Evolutionary conservation across 2,329 filamentous ascomycete genomes (phyloP).

Genomic region (Fusarium illudens): DNA sequence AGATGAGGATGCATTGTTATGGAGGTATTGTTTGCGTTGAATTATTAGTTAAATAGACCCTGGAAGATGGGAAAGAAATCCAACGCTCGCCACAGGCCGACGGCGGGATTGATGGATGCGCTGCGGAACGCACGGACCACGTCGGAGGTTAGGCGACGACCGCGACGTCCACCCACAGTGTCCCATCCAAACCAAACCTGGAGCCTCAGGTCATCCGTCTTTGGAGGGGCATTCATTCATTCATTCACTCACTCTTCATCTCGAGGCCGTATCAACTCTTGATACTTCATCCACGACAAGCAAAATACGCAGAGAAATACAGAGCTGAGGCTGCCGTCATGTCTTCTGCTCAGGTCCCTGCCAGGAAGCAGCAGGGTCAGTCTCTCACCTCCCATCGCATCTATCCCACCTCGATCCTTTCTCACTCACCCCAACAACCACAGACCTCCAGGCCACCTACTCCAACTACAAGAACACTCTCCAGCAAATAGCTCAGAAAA

Average conservation of each 20-base stretch:
- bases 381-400: slow-evolving; percentile 2
- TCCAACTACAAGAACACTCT: slow-evolving; percentile 80
- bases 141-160: slow-evolving; percentile 24
- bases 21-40: slow-evolving; percentile 13
- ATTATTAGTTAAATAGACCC: slow-evolving; percentile 13
- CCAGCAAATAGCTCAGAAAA: slow-evolving; percentile 93
- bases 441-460: slow-evolving; percentile 84
- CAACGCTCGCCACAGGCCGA: slow-evolving; percentile 22
- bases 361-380: slow-evolving; percentile 79
- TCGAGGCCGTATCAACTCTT: slow-evolving; percentile 19
- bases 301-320: background rate
- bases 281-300: slow-evolving; percentile 19
- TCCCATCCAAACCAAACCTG: background rate
- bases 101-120: slow-evolving; percentile 22
- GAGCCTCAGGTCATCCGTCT: slow-evolving; percentile 9
- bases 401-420: slow-evolving; percentile 1
- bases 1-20: slow-evolving; percentile 93
- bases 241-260: slow-evolving; percentile 20
- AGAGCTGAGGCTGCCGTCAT: slow-evolving; percentile 44
- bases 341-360: slow-evolving; percentile 60
- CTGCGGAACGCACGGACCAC: slow-evolving; percentile 45
- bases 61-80: slow-evolving; percentile 27
- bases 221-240: slow-evolving; percentile 39
- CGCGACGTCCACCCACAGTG: slow-evolving; percentile 17
- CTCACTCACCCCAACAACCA: slow-evolving; percentile 24